Percentiles rank a stretch among this genome's conserved stretches.
These are phyloP conservation scores for Glarea lozoyensis DNA, from an alignment of 495 filamentous ascomycete genomes.

Conservation along the genomic window DNA sequence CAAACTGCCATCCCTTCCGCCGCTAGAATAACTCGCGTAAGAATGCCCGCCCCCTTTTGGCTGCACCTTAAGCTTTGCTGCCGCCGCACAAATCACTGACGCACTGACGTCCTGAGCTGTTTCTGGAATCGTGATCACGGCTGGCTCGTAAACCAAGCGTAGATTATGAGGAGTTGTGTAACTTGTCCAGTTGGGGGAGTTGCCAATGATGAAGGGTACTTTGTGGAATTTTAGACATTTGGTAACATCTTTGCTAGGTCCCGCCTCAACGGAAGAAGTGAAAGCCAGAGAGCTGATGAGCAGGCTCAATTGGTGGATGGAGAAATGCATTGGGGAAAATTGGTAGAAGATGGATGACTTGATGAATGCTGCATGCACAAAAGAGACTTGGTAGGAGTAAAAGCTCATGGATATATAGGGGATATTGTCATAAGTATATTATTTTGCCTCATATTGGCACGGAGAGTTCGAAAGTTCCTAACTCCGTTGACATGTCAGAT, in stretches of 20 bases:
- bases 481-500: too few species aligned
- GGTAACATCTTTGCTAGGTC: slow-evolving; percentile 5
- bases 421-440: too few species aligned
- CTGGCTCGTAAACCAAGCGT: slow-evolving; percentile 48
- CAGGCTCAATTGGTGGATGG: too few species aligned
- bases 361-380: too few species aligned
- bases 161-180: slow-evolving; percentile 50
- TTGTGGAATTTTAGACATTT: slow-evolving; percentile 5
- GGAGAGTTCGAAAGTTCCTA: too few species aligned
- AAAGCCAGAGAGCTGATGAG: too few species aligned
- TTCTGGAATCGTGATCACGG: slow-evolving; percentile 52
- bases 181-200: slow-evolving; percentile 20
- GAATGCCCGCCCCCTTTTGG: slow-evolving; percentile 67
- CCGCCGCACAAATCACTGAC: slow-evolving; percentile 49
- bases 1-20: slow-evolving; percentile 44
- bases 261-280: too few species aligned
- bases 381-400: too few species aligned
- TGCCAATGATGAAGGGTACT: slow-evolving; percentile 5
- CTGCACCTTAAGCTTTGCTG: slow-evolving; percentile 51
- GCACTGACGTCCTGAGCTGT: slow-evolving; percentile 47
- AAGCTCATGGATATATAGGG: too few species aligned
- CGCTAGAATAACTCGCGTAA: slow-evolving; percentile 49
- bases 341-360: too few species aligned
- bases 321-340: too few species aligned
- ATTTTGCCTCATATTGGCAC: too few species aligned